phyloP scores from a whole-genome alignment of 805 yeast species.

The Candida piceae region DNA sequence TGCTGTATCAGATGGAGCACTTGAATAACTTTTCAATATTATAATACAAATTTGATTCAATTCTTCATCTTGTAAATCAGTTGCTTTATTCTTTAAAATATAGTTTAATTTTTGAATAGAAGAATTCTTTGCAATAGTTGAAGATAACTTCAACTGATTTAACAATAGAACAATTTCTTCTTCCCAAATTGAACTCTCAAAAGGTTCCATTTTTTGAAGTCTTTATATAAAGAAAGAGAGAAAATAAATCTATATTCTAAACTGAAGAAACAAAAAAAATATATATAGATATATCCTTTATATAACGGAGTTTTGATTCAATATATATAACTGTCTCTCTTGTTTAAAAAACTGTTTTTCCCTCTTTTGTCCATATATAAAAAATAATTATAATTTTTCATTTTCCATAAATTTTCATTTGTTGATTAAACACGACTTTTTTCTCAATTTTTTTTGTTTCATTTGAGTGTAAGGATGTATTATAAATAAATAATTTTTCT shows the following conservation, averaged over 20 bases:
- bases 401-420: too few relatives aligned
- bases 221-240: not conserved
- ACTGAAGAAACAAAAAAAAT: too few relatives aligned
- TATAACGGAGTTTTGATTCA: too few relatives aligned
- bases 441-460: too few relatives aligned
- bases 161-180: conserved; percentile 14
- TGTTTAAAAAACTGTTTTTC: too few relatives aligned
- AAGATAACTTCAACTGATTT: conserved; percentile 27
- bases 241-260: not conserved
- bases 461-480: too few relatives aligned
- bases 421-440: too few relatives aligned
- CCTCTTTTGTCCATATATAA: too few relatives aligned
- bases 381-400: too few relatives aligned
- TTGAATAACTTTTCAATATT: conserved; percentile 44
- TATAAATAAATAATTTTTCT: too few relatives aligned
- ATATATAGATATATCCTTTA: too few relatives aligned
- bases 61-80: conserved; percentile 14
- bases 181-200: not conserved
- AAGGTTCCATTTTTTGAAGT: conserved; percentile 3
- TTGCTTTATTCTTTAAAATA: conserved; percentile 21
- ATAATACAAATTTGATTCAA: conserved; percentile 28
- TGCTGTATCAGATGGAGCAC: conserved; percentile 42
- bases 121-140: conserved; percentile 32
- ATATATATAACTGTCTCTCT: too few relatives aligned
- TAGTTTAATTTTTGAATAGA: conserved; percentile 29